Percentiles rank a stretch among this genome's conserved stretches.
These are phyloP conservation scores for Phytophthora litchii DNA, from an alignment of 352 stramenopile species.

Conservation along the genomic window DNA sequence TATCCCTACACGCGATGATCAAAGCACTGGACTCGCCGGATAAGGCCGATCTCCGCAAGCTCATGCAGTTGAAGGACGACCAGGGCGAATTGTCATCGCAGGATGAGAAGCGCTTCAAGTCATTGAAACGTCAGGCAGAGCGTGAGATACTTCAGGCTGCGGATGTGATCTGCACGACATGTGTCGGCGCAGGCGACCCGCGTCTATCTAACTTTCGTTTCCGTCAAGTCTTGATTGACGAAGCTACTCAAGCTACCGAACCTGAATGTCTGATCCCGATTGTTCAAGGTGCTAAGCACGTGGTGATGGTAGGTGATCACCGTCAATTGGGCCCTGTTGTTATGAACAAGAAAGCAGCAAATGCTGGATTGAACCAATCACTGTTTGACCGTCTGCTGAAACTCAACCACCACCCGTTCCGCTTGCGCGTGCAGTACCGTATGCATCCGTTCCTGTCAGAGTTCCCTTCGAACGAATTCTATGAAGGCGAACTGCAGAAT, in stretches of 20 bases:
- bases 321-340: constrained; percentile 98
- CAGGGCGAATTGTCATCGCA: constrained; percentile 93
- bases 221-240: constrained; percentile 99
- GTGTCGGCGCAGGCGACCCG: constrained; percentile 97
- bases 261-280: constrained; percentile 99
- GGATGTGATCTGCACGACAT: constrained; percentile 99
- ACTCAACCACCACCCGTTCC: constrained; percentile 96
- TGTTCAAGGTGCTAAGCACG: constrained; percentile 98
- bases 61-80: constrained; percentile 96
- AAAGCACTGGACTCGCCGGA: constrained; percentile 89
- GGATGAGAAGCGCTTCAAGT: constrained; percentile 97
- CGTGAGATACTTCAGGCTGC: constrained; percentile 97
- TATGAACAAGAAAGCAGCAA: constrained; percentile 98
- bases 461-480: constrained; percentile 99
- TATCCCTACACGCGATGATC: constrained; percentile 98
- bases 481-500: constrained; percentile 99
- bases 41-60: constrained; percentile 91
- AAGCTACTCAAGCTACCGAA: constrained; percentile 99
- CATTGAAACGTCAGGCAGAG: constrained; percentile 92
- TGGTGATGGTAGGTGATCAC: constrained; percentile 99
- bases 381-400: constrained; percentile 98
- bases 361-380: constrained; percentile 96
- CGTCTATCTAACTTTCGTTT: constrained; percentile 99
- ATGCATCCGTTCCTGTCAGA: constrained; percentile 99
- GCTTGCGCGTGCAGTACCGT: constrained; percentile 98